phyloP scores from a whole-genome alignment of 768 basidiomycete genomes.

The Amanita subjunquillea region DNA sequence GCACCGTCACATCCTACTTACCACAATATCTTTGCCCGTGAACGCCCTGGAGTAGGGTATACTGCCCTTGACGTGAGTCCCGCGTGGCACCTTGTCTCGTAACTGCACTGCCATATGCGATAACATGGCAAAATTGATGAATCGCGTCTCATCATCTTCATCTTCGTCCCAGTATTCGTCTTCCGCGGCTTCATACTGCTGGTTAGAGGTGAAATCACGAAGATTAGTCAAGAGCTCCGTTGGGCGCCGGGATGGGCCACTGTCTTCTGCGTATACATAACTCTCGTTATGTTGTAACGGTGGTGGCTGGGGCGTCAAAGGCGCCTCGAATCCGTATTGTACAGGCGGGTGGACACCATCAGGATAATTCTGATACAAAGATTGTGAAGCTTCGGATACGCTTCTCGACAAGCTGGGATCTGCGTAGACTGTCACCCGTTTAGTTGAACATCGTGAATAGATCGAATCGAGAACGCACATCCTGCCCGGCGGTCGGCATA shows the following conservation, averaged over 20 bases:
- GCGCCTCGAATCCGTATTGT: neutral
- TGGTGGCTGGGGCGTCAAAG: neutral
- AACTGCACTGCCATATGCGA: conserved; percentile 84
- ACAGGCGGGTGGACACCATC: neutral
- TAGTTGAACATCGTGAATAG: neutral
- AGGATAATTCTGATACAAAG: neutral
- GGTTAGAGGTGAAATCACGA: conserved; percentile 1
- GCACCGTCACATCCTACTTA: conserved; percentile 28
- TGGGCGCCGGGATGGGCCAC: conserved; percentile 15
- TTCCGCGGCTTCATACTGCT: conserved; percentile 36
- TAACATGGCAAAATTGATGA: conserved; percentile 80
- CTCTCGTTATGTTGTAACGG: neutral
- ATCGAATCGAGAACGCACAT: neutral
- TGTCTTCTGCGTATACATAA: conserved; percentile 12
- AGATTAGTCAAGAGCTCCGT: conserved; percentile 23
- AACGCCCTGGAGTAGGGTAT: conserved; percentile 87
- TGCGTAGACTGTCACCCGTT: neutral
- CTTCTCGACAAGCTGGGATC: conserved; percentile 2
- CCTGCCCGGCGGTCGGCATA: conserved; percentile 1
- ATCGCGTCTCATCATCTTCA: conserved; percentile 51
- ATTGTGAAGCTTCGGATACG: conserved; percentile 4
- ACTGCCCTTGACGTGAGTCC: conserved; percentile 88
- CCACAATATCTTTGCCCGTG: conserved; percentile 90
- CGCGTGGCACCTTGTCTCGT: conserved; percentile 80
- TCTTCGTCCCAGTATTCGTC: conserved; percentile 49